These are phyloP conservation scores for Glomus cerebriforme DNA, from an alignment of 192 early-diverging fungal species.

Conservation along the genomic window DNA sequence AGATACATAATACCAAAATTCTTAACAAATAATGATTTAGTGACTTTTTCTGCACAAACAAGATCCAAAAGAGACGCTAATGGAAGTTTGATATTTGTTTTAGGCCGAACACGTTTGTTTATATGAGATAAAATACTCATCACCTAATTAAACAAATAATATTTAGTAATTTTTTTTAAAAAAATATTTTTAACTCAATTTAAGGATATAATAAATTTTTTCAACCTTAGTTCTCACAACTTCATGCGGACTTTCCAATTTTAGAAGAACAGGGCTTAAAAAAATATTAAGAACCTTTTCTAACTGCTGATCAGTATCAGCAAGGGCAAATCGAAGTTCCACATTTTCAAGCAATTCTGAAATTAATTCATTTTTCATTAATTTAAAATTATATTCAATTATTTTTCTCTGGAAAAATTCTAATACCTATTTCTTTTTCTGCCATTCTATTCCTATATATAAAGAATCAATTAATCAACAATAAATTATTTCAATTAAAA, in stretches of 20 bases:
- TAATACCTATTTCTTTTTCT: neutral
- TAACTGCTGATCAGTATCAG: conserved; percentile 66
- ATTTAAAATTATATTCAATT: neutral
- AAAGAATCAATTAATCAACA: too few species aligned
- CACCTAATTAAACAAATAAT: conserved; percentile 49
- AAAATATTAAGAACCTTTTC: conserved; percentile 63
- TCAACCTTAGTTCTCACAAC: conserved; percentile 48
- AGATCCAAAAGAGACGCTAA: conserved; percentile 61
- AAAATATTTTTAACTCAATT: too few species aligned
- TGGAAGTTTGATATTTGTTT: conserved; percentile 62
- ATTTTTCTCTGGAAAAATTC: neutral
- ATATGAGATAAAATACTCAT: conserved; percentile 80
- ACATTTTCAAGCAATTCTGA: conserved; percentile 66
- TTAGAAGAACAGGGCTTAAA: conserved; percentile 69
- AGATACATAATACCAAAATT: conserved; percentile 87
- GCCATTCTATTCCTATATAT: neutral
- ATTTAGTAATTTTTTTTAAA: neutral
- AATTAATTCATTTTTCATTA: neutral
- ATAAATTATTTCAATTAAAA: too few species aligned
- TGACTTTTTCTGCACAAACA: conserved; percentile 47
- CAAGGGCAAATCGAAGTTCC: conserved; percentile 73
- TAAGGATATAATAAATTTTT: neutral
- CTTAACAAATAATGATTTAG: conserved; percentile 55
- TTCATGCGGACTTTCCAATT: conserved; percentile 58
- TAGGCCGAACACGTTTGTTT: conserved; percentile 78